These are phyloP conservation scores for Nicotiana paniculata DNA, from an alignment of 257 asterid genomes.

Conservation along the genomic window DNA sequence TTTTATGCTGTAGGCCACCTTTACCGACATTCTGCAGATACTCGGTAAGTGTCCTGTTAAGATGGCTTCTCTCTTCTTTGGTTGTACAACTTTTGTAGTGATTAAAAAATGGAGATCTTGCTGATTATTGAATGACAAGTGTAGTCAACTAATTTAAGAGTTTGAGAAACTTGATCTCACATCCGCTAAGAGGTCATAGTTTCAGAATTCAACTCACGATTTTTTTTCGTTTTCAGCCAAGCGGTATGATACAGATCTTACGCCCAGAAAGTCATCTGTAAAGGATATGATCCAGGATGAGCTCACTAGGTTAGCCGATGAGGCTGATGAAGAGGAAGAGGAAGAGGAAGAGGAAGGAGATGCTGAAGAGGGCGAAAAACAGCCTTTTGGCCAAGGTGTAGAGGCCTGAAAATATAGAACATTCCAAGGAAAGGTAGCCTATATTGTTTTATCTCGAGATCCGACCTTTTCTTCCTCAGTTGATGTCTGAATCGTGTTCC, in stretches of 20 bases:
- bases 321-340: constrained; percentile 45
- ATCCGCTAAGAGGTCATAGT: background rate
- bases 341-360: constrained; percentile 43
- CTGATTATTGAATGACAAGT: background rate
- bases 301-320: constrained; percentile 71
- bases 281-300: constrained; percentile 92
- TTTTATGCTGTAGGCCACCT: constrained; percentile 68
- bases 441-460: background rate
- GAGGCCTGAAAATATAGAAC: constrained; percentile 29
- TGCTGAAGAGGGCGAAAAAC: constrained; percentile 29
- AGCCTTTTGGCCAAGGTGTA: constrained; percentile 33
- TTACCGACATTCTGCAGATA: constrained; percentile 80
- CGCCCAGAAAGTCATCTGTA: constrained; percentile 43
- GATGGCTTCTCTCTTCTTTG: background rate
- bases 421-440: background rate
- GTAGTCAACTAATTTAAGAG: background rate
- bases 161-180: background rate
- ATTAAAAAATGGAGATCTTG: background rate
- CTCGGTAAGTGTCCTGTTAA: constrained; percentile 50
- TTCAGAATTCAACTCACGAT: background rate
- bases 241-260: constrained; percentile 45
- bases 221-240: constrained; percentile 38
- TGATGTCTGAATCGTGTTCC: background rate
- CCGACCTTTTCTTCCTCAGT: background rate
- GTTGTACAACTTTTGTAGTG: background rate